These are phyloP conservation scores for Pyrenochaeta sp. DNA, from an alignment of 2,329 filamentous ascomycete genomes.

Conservation along the genomic window DNA sequence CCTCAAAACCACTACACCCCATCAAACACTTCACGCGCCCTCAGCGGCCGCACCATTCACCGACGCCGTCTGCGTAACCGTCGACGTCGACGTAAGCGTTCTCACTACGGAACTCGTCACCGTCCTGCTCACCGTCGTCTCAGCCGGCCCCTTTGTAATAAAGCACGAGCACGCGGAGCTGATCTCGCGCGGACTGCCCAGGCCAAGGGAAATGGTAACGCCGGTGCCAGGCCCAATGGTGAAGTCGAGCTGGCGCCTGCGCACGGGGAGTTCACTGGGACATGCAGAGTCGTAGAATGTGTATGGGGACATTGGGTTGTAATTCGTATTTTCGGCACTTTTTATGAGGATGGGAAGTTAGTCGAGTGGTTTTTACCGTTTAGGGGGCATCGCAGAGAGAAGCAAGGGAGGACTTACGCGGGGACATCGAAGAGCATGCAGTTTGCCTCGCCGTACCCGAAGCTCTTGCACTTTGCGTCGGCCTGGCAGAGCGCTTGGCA, in stretches of 20 bases:
- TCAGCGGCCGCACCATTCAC: too few species aligned
- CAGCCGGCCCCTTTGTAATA: conserved; percentile 36
- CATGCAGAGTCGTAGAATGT: conserved; percentile 43
- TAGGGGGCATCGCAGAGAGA: too few species aligned
- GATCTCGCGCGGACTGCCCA: conserved; percentile 25
- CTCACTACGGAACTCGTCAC: conserved; percentile 21
- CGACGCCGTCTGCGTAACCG: too few species aligned
- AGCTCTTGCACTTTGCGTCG: conserved; percentile 41
- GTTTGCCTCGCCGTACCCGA: conserved; percentile 45
- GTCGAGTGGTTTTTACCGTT: too few species aligned
- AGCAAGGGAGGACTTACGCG: conserved; percentile 29
- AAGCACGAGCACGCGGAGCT: conserved; percentile 43
- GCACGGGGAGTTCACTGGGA: conserved; percentile 38
- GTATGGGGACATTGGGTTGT: conserved; percentile 45
- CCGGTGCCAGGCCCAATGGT: conserved; percentile 12
- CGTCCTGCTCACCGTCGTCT: conserved; percentile 35
- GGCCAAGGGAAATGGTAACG: conserved; percentile 36
- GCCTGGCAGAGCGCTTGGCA: conserved; percentile 43
- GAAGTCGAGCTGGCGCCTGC: conserved; percentile 35
- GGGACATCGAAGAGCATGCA: conserved; percentile 44
- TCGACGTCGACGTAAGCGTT: too few species aligned
- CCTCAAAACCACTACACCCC: too few species aligned
- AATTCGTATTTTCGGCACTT: conserved; percentile 43
- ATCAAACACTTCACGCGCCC: too few species aligned
- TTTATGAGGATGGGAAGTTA: too few species aligned